These are phyloP conservation scores for Diaporthe sp. DNA, from an alignment of 2,329 filamentous ascomycete genomes.

Conservation along the genomic window DNA sequence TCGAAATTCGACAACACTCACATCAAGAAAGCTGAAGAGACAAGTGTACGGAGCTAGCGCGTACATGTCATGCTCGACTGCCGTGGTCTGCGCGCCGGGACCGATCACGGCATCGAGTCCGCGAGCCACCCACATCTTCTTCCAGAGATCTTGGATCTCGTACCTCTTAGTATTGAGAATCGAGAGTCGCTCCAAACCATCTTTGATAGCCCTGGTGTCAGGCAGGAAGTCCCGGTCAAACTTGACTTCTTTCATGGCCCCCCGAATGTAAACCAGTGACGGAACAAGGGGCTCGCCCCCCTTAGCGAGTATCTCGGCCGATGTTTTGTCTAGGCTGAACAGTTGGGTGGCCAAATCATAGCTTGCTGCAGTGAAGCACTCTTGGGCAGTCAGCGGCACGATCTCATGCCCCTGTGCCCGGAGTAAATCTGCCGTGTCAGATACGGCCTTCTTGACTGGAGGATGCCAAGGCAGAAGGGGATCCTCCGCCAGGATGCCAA, in stretches of 20 bases:
- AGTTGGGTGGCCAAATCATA: slow-evolving; percentile 38
- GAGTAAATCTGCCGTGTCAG: slow-evolving; percentile 12
- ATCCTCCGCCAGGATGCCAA: slow-evolving; percentile 42
- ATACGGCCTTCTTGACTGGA: slow-evolving; percentile 31
- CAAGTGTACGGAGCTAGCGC: slow-evolving; percentile 41
- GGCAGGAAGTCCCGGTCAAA: slow-evolving; percentile 14
- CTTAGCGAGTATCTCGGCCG: slow-evolving; percentile 23
- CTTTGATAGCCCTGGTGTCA: slow-evolving; percentile 28
- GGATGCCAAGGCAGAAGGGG: slow-evolving; percentile 41
- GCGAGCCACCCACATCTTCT: slow-evolving; percentile 35
- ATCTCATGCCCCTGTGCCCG: slow-evolving; percentile 35
- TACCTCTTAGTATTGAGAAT: slow-evolving; percentile 36
- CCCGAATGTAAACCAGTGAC: slow-evolving; percentile 13
- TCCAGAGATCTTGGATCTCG: slow-evolving; percentile 41
- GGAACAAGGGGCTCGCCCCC: slow-evolving; percentile 40
- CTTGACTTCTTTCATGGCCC: slow-evolving; percentile 31
- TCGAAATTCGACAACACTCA: neutral
- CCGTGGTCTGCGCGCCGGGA: slow-evolving; percentile 41
- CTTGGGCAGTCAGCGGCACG: slow-evolving; percentile 13
- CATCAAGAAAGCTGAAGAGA: slow-evolving; percentile 42
- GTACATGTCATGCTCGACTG: slow-evolving; percentile 42
- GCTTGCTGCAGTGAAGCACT: slow-evolving; percentile 31
- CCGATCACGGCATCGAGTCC: slow-evolving; percentile 41
- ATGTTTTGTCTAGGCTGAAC: slow-evolving; percentile 40
- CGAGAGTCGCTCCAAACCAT: slow-evolving; percentile 32